phyloP scores from a whole-genome alignment of 2,329 filamentous ascomycete genomes.

The Bisporella sp. region DNA sequence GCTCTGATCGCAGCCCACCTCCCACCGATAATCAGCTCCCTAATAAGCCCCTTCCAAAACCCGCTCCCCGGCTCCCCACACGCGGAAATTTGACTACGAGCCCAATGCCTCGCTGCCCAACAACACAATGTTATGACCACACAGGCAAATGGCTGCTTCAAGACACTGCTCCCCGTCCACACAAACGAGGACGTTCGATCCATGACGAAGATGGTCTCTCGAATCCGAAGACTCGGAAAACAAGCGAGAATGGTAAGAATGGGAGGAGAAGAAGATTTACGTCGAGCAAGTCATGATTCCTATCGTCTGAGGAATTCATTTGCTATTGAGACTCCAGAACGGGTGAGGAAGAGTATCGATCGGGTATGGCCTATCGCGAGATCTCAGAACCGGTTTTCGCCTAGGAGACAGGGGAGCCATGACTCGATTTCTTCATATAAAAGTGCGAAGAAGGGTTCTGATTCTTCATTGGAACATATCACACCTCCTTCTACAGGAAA shows the following conservation, averaged over 20 bases:
- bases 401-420: too few species aligned
- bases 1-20: slow-evolving; percentile 72
- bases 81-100: slow-evolving; percentile 63
- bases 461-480: too few species aligned
- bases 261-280: slow-evolving; percentile 27
- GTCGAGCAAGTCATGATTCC: slow-evolving; percentile 31
- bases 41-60: slow-evolving; percentile 47
- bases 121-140: slow-evolving; percentile 39
- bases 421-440: too few species aligned
- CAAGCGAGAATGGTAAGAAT: slow-evolving; percentile 21
- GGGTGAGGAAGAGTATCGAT: slow-evolving; percentile 34
- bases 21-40: slow-evolving; percentile 41
- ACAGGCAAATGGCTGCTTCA: slow-evolving; percentile 11
- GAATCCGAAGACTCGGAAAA: slow-evolving; percentile 8
- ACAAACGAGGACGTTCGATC: slow-evolving; percentile 12
- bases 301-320: slow-evolving; percentile 16
- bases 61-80: slow-evolving; percentile 50
- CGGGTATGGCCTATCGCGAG: slow-evolving; percentile 29
- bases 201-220: slow-evolving; percentile 10
- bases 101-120: slow-evolving; percentile 58
- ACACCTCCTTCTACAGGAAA: too few species aligned
- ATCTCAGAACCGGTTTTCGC: too few species aligned
- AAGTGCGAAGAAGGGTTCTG: too few species aligned
- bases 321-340: slow-evolving; percentile 25
- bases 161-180: slow-evolving; percentile 9